Evolutionary conservation across 345 rosid genomes (phyloP).

Genomic region (Firmiana major): DNA sequence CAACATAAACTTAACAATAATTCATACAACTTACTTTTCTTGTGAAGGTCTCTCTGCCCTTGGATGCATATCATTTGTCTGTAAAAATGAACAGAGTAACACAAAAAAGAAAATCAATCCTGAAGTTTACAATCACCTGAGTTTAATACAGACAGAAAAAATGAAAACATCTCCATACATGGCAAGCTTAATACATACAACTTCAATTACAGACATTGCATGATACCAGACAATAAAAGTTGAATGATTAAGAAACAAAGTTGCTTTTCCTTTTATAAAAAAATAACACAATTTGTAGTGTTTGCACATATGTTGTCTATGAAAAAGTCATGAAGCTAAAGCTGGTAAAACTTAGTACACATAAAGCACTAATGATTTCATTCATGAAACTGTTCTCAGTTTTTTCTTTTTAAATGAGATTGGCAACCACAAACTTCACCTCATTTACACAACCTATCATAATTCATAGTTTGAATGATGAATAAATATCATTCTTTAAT

Average conservation of each 20-base stretch:
- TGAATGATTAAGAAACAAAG: neutral
- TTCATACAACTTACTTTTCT: neutral
- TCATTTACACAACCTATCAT: neutral
- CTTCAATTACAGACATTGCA: neutral
- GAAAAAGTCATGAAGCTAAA: neutral
- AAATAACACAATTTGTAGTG: neutral
- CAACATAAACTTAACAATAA: neutral
- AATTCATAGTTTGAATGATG: neutral
- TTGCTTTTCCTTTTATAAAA: neutral
- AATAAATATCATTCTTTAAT: neutral
- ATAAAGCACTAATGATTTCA: neutral
- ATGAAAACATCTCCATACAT: neutral
- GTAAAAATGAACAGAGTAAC: slow-evolving; percentile 4
- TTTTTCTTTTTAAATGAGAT: neutral
- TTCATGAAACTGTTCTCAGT: neutral
- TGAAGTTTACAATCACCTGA: neutral
- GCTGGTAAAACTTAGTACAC: neutral
- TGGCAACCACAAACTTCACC: neutral
- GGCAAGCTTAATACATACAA: too few relatives aligned
- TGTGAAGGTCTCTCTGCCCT: slow-evolving; percentile 20
- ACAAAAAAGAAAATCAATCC: neutral
- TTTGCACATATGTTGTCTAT: neutral
- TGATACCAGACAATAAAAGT: neutral
- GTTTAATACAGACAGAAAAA: neutral
- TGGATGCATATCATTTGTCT: slow-evolving; percentile 21